These are phyloP conservation scores for Gaertneriomyces semiglobifer DNA, from an alignment of 192 early-diverging fungal genomes.

Conservation along the genomic window DNA sequence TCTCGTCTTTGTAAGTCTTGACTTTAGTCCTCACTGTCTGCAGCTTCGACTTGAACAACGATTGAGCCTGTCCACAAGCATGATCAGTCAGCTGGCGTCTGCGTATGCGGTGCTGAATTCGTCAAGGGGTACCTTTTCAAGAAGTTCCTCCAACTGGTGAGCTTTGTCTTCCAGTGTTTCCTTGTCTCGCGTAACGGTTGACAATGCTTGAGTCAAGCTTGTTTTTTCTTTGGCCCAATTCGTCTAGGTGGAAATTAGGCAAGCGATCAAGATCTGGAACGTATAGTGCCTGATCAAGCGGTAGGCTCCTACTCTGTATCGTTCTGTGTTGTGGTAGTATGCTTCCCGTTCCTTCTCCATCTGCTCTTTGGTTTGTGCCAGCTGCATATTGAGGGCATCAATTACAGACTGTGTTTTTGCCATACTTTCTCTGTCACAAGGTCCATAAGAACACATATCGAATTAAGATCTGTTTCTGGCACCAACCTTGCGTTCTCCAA, in stretches of 20 bases:
- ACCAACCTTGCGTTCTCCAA: background rate
- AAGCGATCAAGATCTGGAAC: background rate
- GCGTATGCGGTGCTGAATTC: background rate
- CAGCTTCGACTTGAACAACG: conserved; percentile 26
- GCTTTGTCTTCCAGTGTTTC: conserved; percentile 7
- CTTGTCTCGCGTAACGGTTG: conserved; percentile 14
- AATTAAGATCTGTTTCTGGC: background rate
- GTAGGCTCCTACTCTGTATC: conserved; percentile 17
- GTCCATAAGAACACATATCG: background rate
- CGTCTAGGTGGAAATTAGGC: conserved; percentile 1
- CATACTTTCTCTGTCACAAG: conserved; percentile 20
- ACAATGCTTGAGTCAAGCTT: conserved; percentile 18
- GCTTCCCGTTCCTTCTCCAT: conserved; percentile 29
- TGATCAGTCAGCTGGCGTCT: background rate
- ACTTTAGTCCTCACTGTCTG: conserved; percentile 11
- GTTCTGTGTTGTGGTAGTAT: conserved; percentile 27
- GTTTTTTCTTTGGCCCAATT: conserved; percentile 30
- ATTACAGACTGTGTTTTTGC: conserved; percentile 2
- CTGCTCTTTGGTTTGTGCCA: conserved; percentile 29
- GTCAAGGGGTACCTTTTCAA: conserved; percentile 9
- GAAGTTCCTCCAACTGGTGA: conserved; percentile 23
- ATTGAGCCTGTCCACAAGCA: conserved; percentile 10
- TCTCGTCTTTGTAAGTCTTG: conserved; percentile 32
- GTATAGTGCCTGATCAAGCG: background rate
- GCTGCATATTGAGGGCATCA: conserved; percentile 10